Evolutionary conservation across 1,284 basidiomycete species (phyloP), one percentile per base, ranked within the genome.

Genomic region (Porphyrellus sp.): DNA sequence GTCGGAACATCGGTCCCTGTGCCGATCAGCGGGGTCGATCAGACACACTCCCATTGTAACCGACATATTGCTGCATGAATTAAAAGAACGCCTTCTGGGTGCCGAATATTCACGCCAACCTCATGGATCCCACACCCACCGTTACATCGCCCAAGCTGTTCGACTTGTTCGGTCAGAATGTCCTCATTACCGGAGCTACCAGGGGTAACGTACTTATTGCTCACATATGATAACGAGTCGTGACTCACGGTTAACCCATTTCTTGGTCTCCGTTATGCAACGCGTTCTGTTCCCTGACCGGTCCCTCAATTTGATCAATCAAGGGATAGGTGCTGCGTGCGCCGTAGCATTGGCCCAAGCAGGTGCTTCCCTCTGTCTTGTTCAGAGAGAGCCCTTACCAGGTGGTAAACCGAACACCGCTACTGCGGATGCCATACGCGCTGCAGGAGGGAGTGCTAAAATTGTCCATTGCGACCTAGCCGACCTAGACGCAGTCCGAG

Each of bases 361-460:
- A 13, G 94, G 94, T 24, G 93, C 93, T 30, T 78, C 84, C 53
- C 74, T 97, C 61, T 86, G 91, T 67, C 81, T 96, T 57, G 82
- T 91, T 49, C 85, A 89, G 62, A 81, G 91, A 55, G 69, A 70
- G 57, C 67, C 71, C 30, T 55, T 59, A 13, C 62, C 70, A 34
- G 63, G 69, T 59, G 41, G 63, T 21, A 57, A 64, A 57, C 73
- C 78, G 38, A 85, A 86, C 68, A 76, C 77, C 45, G 68, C 76
- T 28, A 89, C 87, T 23, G 73, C 75, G 57, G 74, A 83, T 51
- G 65, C 77, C 40, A 81, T 90, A 60, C 71, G 68, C 37, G 73
- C 73, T 39, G 60, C 76, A 46, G 76, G 77, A 38, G 60, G 66
- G 49, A 68, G 66, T 43, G 75, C 71, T 46, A 69, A 78, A 56